phyloP scores from a whole-genome alignment of 306 rosid genomes.

The Macrotyloma uniflorum region DNA sequence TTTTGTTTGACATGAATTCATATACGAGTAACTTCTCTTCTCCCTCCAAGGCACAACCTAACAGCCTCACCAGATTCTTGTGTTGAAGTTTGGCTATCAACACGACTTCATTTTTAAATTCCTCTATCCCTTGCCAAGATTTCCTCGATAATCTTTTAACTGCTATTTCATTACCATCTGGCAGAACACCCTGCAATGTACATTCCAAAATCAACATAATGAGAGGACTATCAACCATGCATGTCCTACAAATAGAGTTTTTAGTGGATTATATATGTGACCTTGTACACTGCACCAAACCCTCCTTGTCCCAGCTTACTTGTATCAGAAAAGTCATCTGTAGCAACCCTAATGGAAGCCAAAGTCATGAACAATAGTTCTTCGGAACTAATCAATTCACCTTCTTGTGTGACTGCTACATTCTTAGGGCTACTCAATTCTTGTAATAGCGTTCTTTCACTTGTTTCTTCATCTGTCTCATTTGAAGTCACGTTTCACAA shows the following conservation, averaged over 20 bases:
- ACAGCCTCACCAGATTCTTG: conserved; percentile 63
- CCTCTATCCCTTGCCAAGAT: conserved; percentile 71
- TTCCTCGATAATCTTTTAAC: conserved; percentile 64
- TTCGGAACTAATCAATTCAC: conserved; percentile 55
- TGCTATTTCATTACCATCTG: conserved; percentile 62
- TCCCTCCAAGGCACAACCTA: conserved; percentile 63
- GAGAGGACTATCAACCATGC: neutral
- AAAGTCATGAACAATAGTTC: conserved; percentile 49
- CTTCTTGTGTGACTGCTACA: conserved; percentile 53
- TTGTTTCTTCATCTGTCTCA: conserved; percentile 44
- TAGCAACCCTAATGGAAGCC: conserved; percentile 33
- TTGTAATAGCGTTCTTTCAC: conserved; percentile 32
- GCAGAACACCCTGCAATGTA: conserved; percentile 56
- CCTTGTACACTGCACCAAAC: conserved; percentile 48
- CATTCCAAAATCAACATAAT: conserved; percentile 2
- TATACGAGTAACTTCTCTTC: conserved; percentile 63
- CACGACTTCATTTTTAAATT: conserved; percentile 65
- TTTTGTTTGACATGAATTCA: conserved; percentile 68
- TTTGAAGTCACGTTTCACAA: neutral
- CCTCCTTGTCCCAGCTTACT: conserved; percentile 60
- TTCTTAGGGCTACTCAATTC: conserved; percentile 38
- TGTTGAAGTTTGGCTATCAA: conserved; percentile 70
- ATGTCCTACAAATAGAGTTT: neutral
- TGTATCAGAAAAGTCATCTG: conserved; percentile 45
- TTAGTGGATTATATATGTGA: neutral